These are phyloP conservation scores for Diplodia scrobiculata DNA, from an alignment of 2,329 filamentous ascomycete species.

Conservation along the genomic window DNA sequence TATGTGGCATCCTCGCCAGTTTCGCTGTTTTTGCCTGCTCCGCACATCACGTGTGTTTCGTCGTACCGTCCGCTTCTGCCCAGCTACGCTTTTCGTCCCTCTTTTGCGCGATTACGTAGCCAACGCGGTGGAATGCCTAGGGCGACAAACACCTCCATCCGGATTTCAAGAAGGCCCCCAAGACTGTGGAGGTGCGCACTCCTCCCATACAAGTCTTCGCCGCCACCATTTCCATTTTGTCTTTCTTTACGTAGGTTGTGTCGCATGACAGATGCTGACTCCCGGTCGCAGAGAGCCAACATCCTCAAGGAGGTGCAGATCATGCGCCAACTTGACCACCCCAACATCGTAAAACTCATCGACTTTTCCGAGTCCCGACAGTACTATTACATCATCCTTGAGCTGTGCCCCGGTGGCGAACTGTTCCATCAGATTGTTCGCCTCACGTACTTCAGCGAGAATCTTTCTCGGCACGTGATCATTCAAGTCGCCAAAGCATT, in stretches of 20 bases:
- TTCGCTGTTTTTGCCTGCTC: slow-evolving; percentile 30
- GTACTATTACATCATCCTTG: slow-evolving; percentile 97
- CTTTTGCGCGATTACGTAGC: slow-evolving; percentile 46
- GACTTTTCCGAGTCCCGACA: slow-evolving; percentile 92
- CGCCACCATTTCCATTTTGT: slow-evolving; percentile 34
- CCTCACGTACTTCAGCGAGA: slow-evolving; percentile 97
- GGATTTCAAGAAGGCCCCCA: slow-evolving; percentile 84
- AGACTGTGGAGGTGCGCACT: slow-evolving; percentile 89
- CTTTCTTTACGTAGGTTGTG: slow-evolving; percentile 28
- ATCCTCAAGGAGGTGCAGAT: slow-evolving; percentile 99
- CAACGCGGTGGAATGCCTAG: slow-evolving; percentile 63
- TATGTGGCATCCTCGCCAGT: slow-evolving; percentile 60
- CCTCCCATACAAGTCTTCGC: slow-evolving; percentile 32
- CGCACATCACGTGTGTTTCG: slow-evolving; percentile 15
- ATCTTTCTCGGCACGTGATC: slow-evolving; percentile 92
- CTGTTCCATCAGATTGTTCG: slow-evolving; percentile 98
- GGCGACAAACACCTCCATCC: slow-evolving; percentile 91
- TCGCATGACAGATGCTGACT: slow-evolving; percentile 46
- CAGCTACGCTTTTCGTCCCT: slow-evolving; percentile 34
- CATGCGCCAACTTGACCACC: slow-evolving; percentile 94
- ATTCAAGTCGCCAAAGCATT: slow-evolving; percentile 91
- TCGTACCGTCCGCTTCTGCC: slow-evolving; percentile 30
- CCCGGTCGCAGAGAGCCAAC: slow-evolving; percentile 74
- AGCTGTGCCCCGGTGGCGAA: slow-evolving; percentile 92
- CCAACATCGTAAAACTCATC: slow-evolving; percentile 90